Evolutionary conservation across 306 rosid species (phyloP), one percentile per base, ranked within the genome.

Genomic region (Malus orientalis): DNA sequence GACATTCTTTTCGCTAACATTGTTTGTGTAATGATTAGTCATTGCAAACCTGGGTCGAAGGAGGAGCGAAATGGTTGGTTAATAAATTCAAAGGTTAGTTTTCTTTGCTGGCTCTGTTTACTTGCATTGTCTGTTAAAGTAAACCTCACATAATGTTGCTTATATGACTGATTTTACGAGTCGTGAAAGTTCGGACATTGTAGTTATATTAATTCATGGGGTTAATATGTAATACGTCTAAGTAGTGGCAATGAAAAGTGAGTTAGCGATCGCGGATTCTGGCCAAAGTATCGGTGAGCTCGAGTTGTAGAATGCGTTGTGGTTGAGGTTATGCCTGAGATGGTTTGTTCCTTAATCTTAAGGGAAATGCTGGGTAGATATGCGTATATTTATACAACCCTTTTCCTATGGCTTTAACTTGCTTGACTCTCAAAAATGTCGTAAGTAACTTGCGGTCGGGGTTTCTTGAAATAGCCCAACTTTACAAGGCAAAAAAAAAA

Each of bases 31-130:
- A 69, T 76, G 49, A 57, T 61, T 75, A 91, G 98, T 89, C 98
- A 22, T 53, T 91, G 72, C 88, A 93, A 61, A 82, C 65, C 75
- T 89, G 87, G 66, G 87, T 93, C 36, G 89, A 84, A 81, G 96
- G 89, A 64, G 98, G 95, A 82, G 78, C 98, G 54, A 88, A 84
- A 80, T 93, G 98, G 98, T 32, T 93, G 78, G 93, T 93, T 79
- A 88, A 85, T 87, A 89, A 93, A 81, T 27, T 93, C 51, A 91
- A 91, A 91, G 98, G 96, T 91, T 67, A 76, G 89, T 80, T 70
- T 79, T 32, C 23, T 38, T 59, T 29, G 54, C 58, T 63, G 29
- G 20, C 76, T 68, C 25, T 60, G 8, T 58, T 33, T 29, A 61
- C 16, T 66, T 77, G 15, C 65, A 47, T 49, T 77, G 69, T 40